Evolutionary conservation across 768 basidiomycete genomes (phyloP).

Genomic region (Austroboletus eburneus): DNA sequence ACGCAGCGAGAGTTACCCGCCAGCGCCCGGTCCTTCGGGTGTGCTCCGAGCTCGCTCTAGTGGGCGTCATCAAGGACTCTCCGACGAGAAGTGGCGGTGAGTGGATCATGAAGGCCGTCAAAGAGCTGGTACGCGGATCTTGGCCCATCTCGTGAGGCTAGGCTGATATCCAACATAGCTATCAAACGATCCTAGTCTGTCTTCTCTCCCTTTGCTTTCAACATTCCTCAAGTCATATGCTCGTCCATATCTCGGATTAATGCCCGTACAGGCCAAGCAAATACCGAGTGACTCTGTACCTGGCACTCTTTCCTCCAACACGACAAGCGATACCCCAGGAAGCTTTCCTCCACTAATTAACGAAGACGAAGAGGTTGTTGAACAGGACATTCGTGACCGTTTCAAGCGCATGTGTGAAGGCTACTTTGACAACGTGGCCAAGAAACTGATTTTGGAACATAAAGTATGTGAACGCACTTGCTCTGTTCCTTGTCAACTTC

Average conservation of each 20-base stretch:
- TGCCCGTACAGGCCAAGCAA: conserved; percentile 55
- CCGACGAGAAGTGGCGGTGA: conserved; percentile 72
- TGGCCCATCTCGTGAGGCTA: conserved; percentile 8
- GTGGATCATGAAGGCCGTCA: conserved; percentile 84
- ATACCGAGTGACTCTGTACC: conserved; percentile 51
- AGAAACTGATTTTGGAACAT: conserved; percentile 89
- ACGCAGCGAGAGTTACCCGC: conserved; percentile 66
- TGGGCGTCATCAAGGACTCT: conserved; percentile 76
- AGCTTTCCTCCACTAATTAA: conserved; percentile 39
- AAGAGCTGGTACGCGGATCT: conserved; percentile 62
- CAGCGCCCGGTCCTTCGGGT: conserved; percentile 86
- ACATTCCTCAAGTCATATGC: conserved; percentile 94
- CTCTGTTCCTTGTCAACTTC: background rate
- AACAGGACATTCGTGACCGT: conserved; percentile 79
- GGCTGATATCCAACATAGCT: conserved; percentile 46
- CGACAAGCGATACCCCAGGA: conserved; percentile 30
- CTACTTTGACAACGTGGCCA: conserved; percentile 88
- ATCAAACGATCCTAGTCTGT: conserved; percentile 80
- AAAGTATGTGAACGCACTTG: conserved; percentile 48
- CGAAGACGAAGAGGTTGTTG: conserved; percentile 74
- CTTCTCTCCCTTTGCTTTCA: conserved; percentile 84
- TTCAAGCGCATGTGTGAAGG: conserved; percentile 92
- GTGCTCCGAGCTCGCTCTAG: conserved; percentile 84
- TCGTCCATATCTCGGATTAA: conserved; percentile 80
- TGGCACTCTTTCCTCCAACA: conserved; percentile 46